Percentiles rank a stretch among this genome's conserved stretches.
Conservation (phyloP, 2,329 filamentous ascomycete species). For the Trichoderma sp. region DNA sequence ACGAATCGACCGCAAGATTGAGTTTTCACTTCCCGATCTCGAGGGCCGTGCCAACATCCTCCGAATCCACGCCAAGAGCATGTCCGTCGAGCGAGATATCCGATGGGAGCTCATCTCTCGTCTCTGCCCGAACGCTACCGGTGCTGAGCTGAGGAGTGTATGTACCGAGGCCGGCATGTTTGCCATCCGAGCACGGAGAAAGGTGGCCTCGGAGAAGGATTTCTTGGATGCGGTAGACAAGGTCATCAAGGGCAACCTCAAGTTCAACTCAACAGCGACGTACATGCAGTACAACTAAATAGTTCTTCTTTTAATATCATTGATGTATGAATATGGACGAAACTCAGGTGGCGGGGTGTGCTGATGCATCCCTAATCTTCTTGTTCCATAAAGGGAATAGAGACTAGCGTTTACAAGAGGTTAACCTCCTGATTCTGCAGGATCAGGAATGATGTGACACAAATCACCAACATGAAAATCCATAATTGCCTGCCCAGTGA, state of each 20-base stretch:
- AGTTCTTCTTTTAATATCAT: slow-evolving; percentile 36
- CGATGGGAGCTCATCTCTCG: slow-evolving; percentile 98
- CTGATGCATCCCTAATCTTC: slow-evolving; percentile 35
- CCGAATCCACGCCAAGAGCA: slow-evolving; percentile 98
- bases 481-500: background rate
- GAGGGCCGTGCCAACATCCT: slow-evolving; percentile 97
- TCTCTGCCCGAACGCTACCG: slow-evolving; percentile 94
- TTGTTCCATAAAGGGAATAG: slow-evolving; percentile 29
- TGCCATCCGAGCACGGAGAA: slow-evolving; percentile 88
- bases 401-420: slow-evolving; percentile 27
- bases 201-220: slow-evolving; percentile 98
- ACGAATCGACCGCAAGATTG: slow-evolving; percentile 98
- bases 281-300: slow-evolving; percentile 98
- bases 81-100: slow-evolving; percentile 98
- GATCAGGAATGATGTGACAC: background rate
- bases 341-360: slow-evolving; percentile 32
- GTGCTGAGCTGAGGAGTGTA: slow-evolving; percentile 92
- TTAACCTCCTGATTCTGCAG: background rate
- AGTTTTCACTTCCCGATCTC: slow-evolving; percentile 95
- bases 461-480: background rate
- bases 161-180: slow-evolving; percentile 99
- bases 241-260: slow-evolving; percentile 98
- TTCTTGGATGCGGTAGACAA: slow-evolving; percentile 98
- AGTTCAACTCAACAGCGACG: slow-evolving; percentile 98
- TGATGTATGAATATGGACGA: slow-evolving; percentile 42